phyloP scores from a whole-genome alignment of 2,329 filamentous ascomycete species.

The Nemania sp. region DNA sequence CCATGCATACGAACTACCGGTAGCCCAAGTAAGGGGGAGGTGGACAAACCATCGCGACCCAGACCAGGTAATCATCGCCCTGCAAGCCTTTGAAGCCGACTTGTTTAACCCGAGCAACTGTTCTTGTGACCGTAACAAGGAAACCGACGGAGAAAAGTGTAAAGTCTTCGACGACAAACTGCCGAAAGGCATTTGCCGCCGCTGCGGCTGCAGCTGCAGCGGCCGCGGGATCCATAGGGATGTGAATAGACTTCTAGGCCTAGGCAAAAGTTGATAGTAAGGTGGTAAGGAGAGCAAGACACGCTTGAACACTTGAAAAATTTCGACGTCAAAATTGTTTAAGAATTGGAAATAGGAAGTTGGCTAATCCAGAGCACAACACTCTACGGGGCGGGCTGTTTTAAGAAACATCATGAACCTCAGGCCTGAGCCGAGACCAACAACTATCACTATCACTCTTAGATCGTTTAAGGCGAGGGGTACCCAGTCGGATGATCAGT shows the following conservation, averaged over 20 bases:
- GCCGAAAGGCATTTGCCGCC: conserved; percentile 8
- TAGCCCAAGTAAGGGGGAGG: not conserved
- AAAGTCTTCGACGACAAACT: conserved; percentile 25
- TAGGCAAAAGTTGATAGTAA: not conserved
- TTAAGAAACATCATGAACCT: not conserved
- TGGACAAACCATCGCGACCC: conserved; percentile 40
- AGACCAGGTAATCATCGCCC: conserved; percentile 43
- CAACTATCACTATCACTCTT: no score
- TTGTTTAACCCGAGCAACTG: conserved; percentile 24
- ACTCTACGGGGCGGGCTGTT: not conserved
- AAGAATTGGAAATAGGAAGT: not conserved
- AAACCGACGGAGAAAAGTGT: conserved; percentile 26
- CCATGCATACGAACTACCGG: not conserved
- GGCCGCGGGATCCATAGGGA: conserved; percentile 5
- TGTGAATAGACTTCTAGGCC: not conserved
- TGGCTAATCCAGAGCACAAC: not conserved
- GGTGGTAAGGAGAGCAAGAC: not conserved
- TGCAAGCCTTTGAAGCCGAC: conserved; percentile 24
- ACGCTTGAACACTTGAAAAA: not conserved
- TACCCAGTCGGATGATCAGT: no score
- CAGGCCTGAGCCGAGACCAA: not conserved
- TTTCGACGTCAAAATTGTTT: not conserved
- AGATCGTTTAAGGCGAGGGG: no score
- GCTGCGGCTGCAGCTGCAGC: conserved; percentile 1
- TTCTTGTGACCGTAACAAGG: conserved; percentile 20